phyloP scores from a whole-genome alignment of 169 alveolate genomes.

The Cryptosporidium sp. region DNA sequence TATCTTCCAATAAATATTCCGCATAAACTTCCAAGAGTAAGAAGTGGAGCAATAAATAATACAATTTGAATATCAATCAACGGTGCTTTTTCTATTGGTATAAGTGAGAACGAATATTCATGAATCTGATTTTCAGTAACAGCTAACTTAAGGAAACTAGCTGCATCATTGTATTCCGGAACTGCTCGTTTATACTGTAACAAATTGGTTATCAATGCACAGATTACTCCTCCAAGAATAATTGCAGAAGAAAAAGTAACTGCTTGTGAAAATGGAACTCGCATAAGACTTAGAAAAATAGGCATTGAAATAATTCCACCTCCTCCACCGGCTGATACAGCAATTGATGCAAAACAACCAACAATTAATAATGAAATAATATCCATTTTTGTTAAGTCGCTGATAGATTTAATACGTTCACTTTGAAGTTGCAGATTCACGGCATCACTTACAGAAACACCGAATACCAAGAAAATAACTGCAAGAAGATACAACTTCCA shows the following conservation, averaged over 20 bases:
- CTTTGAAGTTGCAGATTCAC: background rate
- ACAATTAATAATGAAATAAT: slow-evolving; percentile 34
- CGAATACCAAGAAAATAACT: background rate
- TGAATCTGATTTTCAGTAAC: background rate
- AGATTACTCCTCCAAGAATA: slow-evolving; percentile 56
- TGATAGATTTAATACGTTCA: slow-evolving; percentile 10
- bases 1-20: slow-evolving; percentile 32
- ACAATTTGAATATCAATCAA: slow-evolving; percentile 54
- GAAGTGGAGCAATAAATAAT: slow-evolving; percentile 57
- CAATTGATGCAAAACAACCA: slow-evolving; percentile 67
- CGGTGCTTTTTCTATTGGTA: background rate
- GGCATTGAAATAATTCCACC: slow-evolving; percentile 74
- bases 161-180: slow-evolving; percentile 49
- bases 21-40: slow-evolving; percentile 54
- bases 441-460: background rate
- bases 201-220: slow-evolving; percentile 15
- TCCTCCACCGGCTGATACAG: slow-evolving; percentile 74
- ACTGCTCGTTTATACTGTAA: slow-evolving; percentile 9
- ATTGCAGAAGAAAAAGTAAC: slow-evolving; percentile 40
- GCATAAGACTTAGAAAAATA: slow-evolving; percentile 30
- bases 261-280: slow-evolving; percentile 66
- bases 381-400: slow-evolving; percentile 27
- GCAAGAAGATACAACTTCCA: background rate
- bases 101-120: background rate
- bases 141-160: background rate